Evolutionary conservation across 768 basidiomycete genomes (phyloP), one percentile per base, ranked within the genome.

Genomic region (Naganishia vishniacii): DNA sequence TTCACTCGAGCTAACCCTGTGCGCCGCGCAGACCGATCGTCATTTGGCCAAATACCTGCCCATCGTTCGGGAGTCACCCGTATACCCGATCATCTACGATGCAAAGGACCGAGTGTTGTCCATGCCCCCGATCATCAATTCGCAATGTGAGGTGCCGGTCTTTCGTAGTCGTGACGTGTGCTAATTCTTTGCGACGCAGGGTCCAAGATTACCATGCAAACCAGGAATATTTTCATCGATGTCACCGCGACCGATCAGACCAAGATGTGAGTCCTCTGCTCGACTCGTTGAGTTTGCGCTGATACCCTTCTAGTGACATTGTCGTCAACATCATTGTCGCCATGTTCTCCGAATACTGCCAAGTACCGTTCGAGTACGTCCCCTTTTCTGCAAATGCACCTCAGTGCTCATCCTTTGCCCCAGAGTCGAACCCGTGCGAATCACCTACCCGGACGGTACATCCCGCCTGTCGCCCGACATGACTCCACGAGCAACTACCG

Each of bases 281-380:
- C 28, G 18, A 16, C 20, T 20, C 2, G 2, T 9, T 4, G 7
- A 25, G 3, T 5, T 2, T 44, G n/a, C 60, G 49, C 18, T n/a
- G 31, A 34, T 66, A 65, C 65, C 44, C 31, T 18, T 6, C 15
- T 32, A 77, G 75, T 13, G 86, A 87, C 68, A 93, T 98, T 51
- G 95, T 98, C 59, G 84, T 91, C 49, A 95, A 93, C 76, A 93
- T 98, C 66, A 84, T 99, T 13, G 81, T 88, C 1, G 87, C 89
- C n/a, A 94, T 98, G 93, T 99, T 99, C 79, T 87, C 94, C 1
- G 93, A 98, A 78, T 95, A 99, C 74, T 91, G 89, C 75, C 84
- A 84, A 66, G 85, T 89, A 44, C 89, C 92, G 3, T 97, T 86
- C 84, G 86, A 89, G 93, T 98, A 78, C 68, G 90, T 78, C 4